Base-by-base conservation (phyloP, 176 grass and related monocot genomes). In the Calamus simplicifolius region DNA sequence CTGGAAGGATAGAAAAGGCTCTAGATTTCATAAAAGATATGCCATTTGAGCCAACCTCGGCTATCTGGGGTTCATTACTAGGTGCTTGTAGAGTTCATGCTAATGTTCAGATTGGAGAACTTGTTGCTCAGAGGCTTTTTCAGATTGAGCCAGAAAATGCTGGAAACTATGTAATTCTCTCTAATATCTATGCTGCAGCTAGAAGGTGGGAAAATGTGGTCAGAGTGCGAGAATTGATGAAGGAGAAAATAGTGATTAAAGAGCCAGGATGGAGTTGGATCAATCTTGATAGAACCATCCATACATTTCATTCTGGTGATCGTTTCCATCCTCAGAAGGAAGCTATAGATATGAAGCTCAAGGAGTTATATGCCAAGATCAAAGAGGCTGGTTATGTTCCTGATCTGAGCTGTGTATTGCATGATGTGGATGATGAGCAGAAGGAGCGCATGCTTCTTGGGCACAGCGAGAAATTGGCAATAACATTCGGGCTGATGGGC, bases 361-460 rank as follows among this genome's bases (percentile, higher is more conserved):
- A 79, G 27, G 75, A 90, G 38, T n/a, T 90, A 60, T 76, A 58
- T 59, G 48, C 51, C 19, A 67, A 68, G 80, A 82, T 90, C 62
- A 90, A 85, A 82, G 75, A 69, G 58, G 75, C 87, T 63, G 87
- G 79, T 18, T 90, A 82, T 85, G 69, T 79, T 79, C 59, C 87
- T 0, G 68, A 90, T 15, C 64, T 90, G 19, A 90, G 78, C 56
- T 90, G 87, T 79, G 81, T 82, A 52, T 73, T 85, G 31, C 87
- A 90, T 70, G 87, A 90, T 82, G 87, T 85, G 26, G 87, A 90
- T 64, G 86, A 89, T 73, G 87, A 90, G 71, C 82, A 82, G 51
- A 90, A 90, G 77, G 87, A 90, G 63, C 64, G 72, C 12, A 73
- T 85, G 54, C 71, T 90, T 68, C 82, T 85, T 63, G 68, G 75